Conservation (phyloP, 495 filamentous ascomycete genomes). For the Hypoxylon crocopeplum region DNA sequence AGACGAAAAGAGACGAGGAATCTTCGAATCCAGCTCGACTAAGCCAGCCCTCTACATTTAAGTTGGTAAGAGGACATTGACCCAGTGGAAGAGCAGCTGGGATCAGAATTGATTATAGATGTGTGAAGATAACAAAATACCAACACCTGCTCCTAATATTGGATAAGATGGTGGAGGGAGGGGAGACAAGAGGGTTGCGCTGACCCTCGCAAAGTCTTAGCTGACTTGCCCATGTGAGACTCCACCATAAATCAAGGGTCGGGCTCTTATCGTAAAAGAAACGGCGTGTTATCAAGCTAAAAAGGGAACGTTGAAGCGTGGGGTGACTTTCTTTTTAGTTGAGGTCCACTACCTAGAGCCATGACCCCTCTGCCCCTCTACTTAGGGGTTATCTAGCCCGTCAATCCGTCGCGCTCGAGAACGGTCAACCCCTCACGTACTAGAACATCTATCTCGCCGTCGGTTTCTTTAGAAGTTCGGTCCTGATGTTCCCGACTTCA, state of each 20-base stretch:
- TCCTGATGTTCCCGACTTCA: slow-evolving; percentile 27
- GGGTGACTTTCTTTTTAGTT: no score
- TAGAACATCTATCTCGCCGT: neutral
- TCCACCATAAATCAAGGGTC: slow-evolving; percentile 28
- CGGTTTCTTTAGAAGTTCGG: neutral
- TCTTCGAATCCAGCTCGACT: slow-evolving; percentile 17
- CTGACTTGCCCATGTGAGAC: slow-evolving; percentile 40
- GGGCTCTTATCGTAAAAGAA: slow-evolving; percentile 26
- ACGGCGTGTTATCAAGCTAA: slow-evolving; percentile 6
- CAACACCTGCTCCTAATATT: slow-evolving; percentile 5
- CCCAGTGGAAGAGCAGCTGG: slow-evolving; percentile 2
- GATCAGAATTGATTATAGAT: slow-evolving; percentile 9
- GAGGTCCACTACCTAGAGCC: no score
- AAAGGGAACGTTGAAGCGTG: slow-evolving; percentile 12
- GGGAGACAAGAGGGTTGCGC: slow-evolving; percentile 23
- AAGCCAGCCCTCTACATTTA: slow-evolving; percentile 17
- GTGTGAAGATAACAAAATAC: slow-evolving; percentile 20
- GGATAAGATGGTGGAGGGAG: neutral
- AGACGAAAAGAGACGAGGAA: slow-evolving; percentile 4
- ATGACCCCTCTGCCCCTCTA: neutral
- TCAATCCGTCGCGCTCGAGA: neutral
- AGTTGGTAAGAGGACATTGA: neutral
- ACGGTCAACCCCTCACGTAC: neutral
- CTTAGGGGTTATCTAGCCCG: neutral
- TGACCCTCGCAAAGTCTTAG: slow-evolving; percentile 35